A percentile compares a stretch with the other conserved stretches of the same genome.
Conservation (phyloP, 1,284 basidiomycete species). For the Amylostereum areolatum region DNA sequence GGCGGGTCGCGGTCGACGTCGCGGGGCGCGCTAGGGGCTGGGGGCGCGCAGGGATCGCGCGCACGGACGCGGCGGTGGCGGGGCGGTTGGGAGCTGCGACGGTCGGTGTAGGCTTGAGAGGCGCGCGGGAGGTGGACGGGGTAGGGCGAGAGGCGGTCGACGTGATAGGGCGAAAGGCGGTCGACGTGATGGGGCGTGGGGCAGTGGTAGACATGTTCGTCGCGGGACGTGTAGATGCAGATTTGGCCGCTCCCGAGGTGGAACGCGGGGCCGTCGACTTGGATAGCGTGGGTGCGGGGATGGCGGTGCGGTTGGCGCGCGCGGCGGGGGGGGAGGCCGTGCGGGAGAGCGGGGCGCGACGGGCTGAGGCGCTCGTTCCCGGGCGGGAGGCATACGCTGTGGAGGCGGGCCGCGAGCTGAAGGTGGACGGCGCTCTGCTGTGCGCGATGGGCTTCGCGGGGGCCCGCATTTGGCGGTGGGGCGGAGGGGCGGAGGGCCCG, state of each 20-base stretch:
- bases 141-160: not conserved
- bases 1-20: not conserved
- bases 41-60: not conserved
- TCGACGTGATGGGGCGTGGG: not conserved
- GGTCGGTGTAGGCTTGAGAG: conserved; percentile 2
- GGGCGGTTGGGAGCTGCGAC: not conserved
- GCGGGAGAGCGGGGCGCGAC: not conserved
- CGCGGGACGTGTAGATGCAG: too few species aligned
- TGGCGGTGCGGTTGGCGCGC: not conserved
- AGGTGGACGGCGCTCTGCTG: not conserved
- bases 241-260: too few species aligned
- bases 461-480: too few species aligned
- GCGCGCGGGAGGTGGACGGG: conserved; percentile 3
- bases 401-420: not conserved
- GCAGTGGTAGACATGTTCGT: conserved; percentile 5
- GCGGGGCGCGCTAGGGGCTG: not conserved
- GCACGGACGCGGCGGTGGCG: conserved; percentile 1
- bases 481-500: conserved; percentile 1
- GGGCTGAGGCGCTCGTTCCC: not conserved
- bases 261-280: not conserved
- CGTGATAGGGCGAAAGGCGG: too few species aligned
- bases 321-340: not conserved
- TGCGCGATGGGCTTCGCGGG: conserved; percentile 4
- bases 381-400: not conserved
- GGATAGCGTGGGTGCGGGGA: not conserved